Evolutionary conservation across 2,329 filamentous ascomycete genomes (phyloP), one percentile per base, ranked within the genome.

Genomic region (Trichoderma pleuroti): DNA sequence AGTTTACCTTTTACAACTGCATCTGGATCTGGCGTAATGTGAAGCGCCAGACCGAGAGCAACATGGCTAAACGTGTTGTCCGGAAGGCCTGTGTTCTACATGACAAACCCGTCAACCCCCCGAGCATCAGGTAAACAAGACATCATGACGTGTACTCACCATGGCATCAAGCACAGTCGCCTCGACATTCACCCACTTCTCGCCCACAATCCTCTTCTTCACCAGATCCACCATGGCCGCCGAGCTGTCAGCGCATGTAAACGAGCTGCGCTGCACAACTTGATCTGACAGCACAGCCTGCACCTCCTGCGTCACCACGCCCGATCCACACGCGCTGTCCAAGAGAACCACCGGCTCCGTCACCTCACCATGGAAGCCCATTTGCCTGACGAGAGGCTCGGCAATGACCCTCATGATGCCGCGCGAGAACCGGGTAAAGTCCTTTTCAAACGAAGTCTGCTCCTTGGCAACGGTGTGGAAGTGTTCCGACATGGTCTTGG

Each of bases 291-390:
- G 71, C 3, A 74, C 76, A 11, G 76, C 75, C 70, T 86, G 82
- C 16, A 88, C 74, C 30, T 83, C 76, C 10, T 83, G 81, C 1
- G 83, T 83, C 14, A 87, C 79, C 18, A 86, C 80, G 0, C 86
- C 87, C 5, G 81, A 80, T 0, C 87, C 87, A 69, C 86, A 88
- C 8, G 84, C 86, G 72, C 83, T 83, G 71, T 89, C 87, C 12
- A 89, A 75, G 28, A 88, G 73, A 3, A 64, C 61, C 61, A 85
- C 77, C 0, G 83, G 81, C 7, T 63, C 30, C 2, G 72, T 78
- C 46, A 54, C 59, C 0, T 28, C 66, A 4, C 71, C 30, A 0
- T 65, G 67, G 5, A 80, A 71, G 0, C 73, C 74, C 76, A 80
- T 77, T 36, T 78, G 78, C 1, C 54, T 10, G 0, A 77, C 28